A percentile compares a stretch with the other conserved stretches of the same genome.
These are phyloP conservation scores for Colletotrichum acutatum DNA, from an alignment of 2,329 filamentous ascomycete genomes.

Conservation along the genomic window DNA sequence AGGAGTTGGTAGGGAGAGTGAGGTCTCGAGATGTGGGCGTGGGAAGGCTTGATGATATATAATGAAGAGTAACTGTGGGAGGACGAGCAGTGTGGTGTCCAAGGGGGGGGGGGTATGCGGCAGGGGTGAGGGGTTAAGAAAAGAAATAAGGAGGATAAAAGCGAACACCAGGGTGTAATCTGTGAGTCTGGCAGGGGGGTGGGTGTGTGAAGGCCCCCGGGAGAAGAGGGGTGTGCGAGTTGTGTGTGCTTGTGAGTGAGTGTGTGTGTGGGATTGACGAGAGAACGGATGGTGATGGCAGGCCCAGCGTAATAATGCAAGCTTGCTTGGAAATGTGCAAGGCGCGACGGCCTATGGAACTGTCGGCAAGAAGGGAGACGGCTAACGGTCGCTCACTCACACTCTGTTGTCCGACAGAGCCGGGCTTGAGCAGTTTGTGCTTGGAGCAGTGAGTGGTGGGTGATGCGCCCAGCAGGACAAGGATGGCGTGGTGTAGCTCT, in stretches of 20 bases:
- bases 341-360: conserved; percentile 6
- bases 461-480: conserved; percentile 8
- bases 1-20: not conserved
- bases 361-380: not conserved
- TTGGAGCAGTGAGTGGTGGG: not conserved
- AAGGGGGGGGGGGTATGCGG: not conserved
- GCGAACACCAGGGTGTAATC: not conserved
- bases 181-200: conserved; percentile 2
- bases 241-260: not conserved
- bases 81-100: conserved; percentile 9
- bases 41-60: conserved; percentile 35
- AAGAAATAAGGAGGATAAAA: conserved; percentile 29
- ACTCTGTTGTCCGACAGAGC: not conserved
- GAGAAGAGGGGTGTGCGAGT: not conserved
- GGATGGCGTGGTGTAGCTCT: conserved; percentile 12
- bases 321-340: conserved; percentile 11
- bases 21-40: not conserved
- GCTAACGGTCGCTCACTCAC: conserved; percentile 27
- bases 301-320: conserved; percentile 11
- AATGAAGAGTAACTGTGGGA: conserved; percentile 22
- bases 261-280: not conserved
- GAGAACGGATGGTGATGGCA: conserved; percentile 12
- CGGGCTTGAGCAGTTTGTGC: conserved; percentile 18
- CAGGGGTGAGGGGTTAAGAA: conserved; percentile 21
- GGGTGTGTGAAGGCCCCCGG: not conserved